Conservation (phyloP, 345 rosid genomes). For the Eucalyptus urophylla region DNA sequence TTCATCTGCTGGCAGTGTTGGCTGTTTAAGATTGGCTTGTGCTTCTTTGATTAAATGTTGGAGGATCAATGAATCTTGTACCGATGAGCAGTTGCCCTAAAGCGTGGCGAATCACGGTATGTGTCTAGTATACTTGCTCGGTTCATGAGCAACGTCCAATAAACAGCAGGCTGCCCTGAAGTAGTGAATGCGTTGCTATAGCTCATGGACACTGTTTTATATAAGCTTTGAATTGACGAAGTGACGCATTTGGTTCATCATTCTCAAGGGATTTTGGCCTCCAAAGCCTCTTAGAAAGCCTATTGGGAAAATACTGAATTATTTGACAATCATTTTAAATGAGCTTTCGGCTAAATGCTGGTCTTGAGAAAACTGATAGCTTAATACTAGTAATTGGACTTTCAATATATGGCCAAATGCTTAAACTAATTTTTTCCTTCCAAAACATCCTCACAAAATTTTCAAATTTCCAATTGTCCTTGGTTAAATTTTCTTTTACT, state of each 20-base stretch:
- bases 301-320: fast-evolving
- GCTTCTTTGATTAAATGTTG: not conserved
- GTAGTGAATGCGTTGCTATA: not conserved
- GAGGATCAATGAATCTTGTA: not conserved
- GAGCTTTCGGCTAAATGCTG: too few species aligned
- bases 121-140: not conserved
- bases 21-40: not conserved
- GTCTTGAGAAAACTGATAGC: fast-evolving
- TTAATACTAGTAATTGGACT: too few species aligned
- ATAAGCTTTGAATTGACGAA: not conserved
- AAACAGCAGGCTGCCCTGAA: not conserved
- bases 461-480: too few species aligned
- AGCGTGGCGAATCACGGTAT: not conserved
- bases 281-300: too few species aligned
- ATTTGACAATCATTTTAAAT: too few species aligned
- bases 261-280: too few species aligned
- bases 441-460: too few species aligned
- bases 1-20: not conserved
- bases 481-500: too few species aligned
- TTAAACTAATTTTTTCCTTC: too few species aligned
- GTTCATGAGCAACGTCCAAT: not conserved
- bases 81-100: not conserved
- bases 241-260: not conserved
- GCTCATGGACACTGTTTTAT: not conserved
- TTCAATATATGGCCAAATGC: too few species aligned